A percentile compares a stretch with the other conserved stretches of the same genome.
Evolutionary conservation across 179 eudicot species (phyloP).

Genomic region (Gypsophila paniculata): DNA sequence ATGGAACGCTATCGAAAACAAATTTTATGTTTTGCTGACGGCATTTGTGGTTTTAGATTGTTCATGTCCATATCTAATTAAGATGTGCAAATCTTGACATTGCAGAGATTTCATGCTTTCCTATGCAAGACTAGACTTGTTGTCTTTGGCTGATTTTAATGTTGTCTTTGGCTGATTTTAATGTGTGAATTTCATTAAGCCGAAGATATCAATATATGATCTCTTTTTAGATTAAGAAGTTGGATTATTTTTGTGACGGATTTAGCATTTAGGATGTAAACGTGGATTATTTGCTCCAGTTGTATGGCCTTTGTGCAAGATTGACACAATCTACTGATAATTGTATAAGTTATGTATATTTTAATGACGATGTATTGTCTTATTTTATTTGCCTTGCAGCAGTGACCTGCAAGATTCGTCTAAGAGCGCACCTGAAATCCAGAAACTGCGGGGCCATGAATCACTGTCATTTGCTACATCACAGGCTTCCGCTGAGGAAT

Average conservation of each 20-base stretch:
- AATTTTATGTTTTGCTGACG: neutral
- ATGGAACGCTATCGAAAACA: neutral
- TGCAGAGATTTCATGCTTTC: conserved; percentile 9
- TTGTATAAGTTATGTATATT: too few relatives aligned
- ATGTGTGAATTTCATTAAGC: too few relatives aligned
- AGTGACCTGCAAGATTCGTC: conserved; percentile 25
- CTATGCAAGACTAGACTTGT: conserved; percentile 1
- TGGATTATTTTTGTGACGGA: too few relatives aligned
- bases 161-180: too few relatives aligned
- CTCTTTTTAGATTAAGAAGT: too few relatives aligned
- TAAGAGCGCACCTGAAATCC: conserved; percentile 18
- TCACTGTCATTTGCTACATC: conserved; percentile 5
- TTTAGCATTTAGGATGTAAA: too few relatives aligned
- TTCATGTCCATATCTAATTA: neutral
- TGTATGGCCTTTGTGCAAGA: neutral
- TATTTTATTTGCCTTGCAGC: conserved; percentile 2
- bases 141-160: conserved; percentile 7
- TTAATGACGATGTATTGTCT: neutral
- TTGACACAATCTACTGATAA: neutral
- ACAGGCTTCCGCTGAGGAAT: conserved; percentile 7
- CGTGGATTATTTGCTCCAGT: neutral
- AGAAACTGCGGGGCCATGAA: conserved; percentile 10
- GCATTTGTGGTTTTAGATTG: neutral
- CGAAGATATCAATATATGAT: too few relatives aligned
- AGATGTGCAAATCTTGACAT: neutral